These are phyloP conservation scores for Penicillium sumatraense DNA, from an alignment of 2,329 filamentous ascomycete species.

Conservation along the genomic window DNA sequence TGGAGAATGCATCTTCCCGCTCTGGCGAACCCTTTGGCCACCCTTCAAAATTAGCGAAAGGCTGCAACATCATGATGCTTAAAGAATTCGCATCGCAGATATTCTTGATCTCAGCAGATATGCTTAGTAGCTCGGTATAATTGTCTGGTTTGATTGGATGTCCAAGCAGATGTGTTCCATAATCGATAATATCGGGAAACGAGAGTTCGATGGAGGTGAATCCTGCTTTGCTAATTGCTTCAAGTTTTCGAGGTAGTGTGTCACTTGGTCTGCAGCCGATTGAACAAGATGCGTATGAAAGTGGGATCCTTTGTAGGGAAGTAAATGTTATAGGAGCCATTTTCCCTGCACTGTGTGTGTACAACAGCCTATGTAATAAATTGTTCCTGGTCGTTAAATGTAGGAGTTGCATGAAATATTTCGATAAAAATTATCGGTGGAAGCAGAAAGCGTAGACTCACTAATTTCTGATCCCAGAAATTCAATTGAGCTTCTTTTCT, in stretches of 20 bases:
- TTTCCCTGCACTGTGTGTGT: not conserved
- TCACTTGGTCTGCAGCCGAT: conserved; percentile 42
- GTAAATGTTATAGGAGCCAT: conserved; percentile 14
- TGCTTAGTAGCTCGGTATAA: conserved; percentile 61
- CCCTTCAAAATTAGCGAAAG: conserved; percentile 77
- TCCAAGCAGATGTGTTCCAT: conserved; percentile 59
- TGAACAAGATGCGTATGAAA: conserved; percentile 50
- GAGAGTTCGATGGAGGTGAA: conserved; percentile 73
- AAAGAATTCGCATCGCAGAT: conserved; percentile 61
- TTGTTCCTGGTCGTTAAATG: not conserved
- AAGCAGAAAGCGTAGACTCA: no score
- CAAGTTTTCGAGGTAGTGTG: conserved; percentile 43
- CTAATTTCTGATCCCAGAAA: no score
- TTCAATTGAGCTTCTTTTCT: conserved; percentile 1
- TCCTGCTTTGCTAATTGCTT: conserved; percentile 45
- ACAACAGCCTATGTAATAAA: not conserved
- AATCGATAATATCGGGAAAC: conserved; percentile 72
- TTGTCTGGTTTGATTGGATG: conserved; percentile 60
- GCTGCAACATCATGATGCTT: conserved; percentile 72
- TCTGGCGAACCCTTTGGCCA: conserved; percentile 65
- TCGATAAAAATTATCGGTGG: not conserved
- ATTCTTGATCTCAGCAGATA: conserved; percentile 59
- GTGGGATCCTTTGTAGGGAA: conserved; percentile 36
- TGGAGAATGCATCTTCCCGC: conserved; percentile 64
- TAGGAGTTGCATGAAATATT: not conserved